Evolutionary conservation across 139 green algal species (phyloP), one percentile per base, ranked within the genome.

Genomic region (Micractinium conductrix): DNA sequence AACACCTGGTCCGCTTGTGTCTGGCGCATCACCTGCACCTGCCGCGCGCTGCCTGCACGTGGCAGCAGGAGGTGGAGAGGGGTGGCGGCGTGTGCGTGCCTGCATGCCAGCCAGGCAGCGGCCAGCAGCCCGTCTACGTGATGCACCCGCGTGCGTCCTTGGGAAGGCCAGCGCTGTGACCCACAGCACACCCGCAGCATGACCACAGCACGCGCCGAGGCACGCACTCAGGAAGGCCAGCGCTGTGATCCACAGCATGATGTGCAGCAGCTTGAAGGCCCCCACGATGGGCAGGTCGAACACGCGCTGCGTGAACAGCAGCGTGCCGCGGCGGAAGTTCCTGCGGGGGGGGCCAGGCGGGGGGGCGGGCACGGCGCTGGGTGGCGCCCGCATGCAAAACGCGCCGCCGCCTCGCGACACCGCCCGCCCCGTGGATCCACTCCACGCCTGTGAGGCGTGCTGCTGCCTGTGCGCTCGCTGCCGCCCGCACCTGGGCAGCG

Each of bases 191-290:
- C 7, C 8, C n/a, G 28, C 63, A 37, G 22, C 8, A 21, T 72
- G 3, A 8, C 55, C 17, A 65, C 55, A 65, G 24, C 12, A 26
- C 12, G 2, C 21, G 26, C 24, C 6, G 74, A n/a, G n/a, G n/a
- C n/a, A n/a, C 79, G 33, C 74, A 89, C 87, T 82, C 1, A 92
- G 37, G 22, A 93, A 80, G 9, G 86, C 82, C 2, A 89, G 79
- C 7, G 81, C 86, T 30, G 88, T 89, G 50, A 93, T 48, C 43
- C 89, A 81, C 16, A 93, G 82, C 85, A 91, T 90, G 21, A 93
- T 86, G 62, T 93, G 90, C 22, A 93, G 74, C 28, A 91, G 62
- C 38, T 83, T 88, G 58, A 93, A 88, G n/a, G 38, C 42, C 4
- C 87, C 87, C 8, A 90, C 9, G 16, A 90, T 35, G 30, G 65